Evolutionary conservation across 306 rosid genomes (phyloP), one percentile per base, ranked within the genome.

Genomic region (Senna tora): DNA sequence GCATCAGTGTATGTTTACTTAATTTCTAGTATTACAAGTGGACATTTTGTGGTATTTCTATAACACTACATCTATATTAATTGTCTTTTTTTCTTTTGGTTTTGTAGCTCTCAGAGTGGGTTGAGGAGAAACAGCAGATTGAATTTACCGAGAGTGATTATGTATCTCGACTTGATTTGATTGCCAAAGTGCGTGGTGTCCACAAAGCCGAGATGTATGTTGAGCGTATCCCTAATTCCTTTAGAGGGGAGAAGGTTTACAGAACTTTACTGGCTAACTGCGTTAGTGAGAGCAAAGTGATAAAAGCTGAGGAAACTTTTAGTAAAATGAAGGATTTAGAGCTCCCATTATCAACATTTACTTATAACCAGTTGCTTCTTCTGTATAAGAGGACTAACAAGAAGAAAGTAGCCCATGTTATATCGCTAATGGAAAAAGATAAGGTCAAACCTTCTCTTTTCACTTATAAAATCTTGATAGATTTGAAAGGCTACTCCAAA

Each of bases 81-180:
- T n/a, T n/a, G n/a, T n/a, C 1, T 1, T n/a, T 25, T 7, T 67
- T 2, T 36, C 17, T 74, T 39, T 63, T 33, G 67, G 73, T 67
- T 81, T 82, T 87, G 65, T 80, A 93, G 98, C 80, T 90, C 55
- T 86, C 84, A 7, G 89, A 89, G 79, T 93, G 98, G 98, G 66
- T 87, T 75, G 96, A 86, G 76, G 74, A 75, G 42, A 85, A 80
- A 84, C 50, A 53, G 84, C 80, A 1, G 32, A 61, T 86, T 68
- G 92, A 93, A 22, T 86, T 84, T 68, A 4, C 20, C 25, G 92
- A 90, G 77, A 77, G 59, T 42, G 92, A 91, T 79, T 87, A 91
- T 82, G 85, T 85, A 71, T 87, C 96, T 81, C 87, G 83, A 15
- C 75, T 93, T 30, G 94, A 89, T 83, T 79, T 93, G 75, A 83